These are phyloP conservation scores for Tanacetum coccineum DNA, from an alignment of 129 eudicot species.

Conservation along the genomic window DNA sequence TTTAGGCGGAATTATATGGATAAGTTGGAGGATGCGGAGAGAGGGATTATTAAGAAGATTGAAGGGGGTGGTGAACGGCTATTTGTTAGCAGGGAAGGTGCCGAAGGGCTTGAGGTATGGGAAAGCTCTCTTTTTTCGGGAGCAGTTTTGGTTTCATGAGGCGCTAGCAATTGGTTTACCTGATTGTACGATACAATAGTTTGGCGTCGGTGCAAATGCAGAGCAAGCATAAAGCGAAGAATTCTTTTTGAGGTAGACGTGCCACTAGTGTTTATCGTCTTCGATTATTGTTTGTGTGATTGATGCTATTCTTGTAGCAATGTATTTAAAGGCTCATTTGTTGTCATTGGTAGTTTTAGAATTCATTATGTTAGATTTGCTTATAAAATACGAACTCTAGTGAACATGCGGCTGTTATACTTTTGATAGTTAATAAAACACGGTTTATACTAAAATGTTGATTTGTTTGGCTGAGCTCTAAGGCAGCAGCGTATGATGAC, in stretches of 20 bases:
- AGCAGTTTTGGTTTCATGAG: slow-evolving; percentile 40
- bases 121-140: slow-evolving; percentile 72
- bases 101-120: slow-evolving; percentile 98
- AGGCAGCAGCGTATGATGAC: too few relatives aligned
- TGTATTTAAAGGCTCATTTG: neutral
- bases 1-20: slow-evolving; percentile 85
- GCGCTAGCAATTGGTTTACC: neutral
- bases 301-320: slow-evolving; percentile 19
- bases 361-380: slow-evolving; percentile 2
- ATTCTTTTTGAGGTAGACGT: slow-evolving; percentile 19
- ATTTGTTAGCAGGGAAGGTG: slow-evolving; percentile 79
- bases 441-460: neutral
- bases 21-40: slow-evolving; percentile 56
- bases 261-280: slow-evolving; percentile 1
- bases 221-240: slow-evolving; percentile 17
- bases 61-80: slow-evolving; percentile 95
- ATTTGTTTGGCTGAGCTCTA: neutral
- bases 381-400: neutral
- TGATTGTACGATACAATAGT: slow-evolving; percentile 3
- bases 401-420: neutral
- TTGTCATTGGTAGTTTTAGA: slow-evolving; percentile 15
- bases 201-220: neutral
- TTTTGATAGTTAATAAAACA: neutral
- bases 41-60: slow-evolving; percentile 70
- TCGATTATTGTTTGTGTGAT: neutral